Evolutionary conservation across 306 rosid genomes (phyloP).

Genomic region (Senna tora): DNA sequence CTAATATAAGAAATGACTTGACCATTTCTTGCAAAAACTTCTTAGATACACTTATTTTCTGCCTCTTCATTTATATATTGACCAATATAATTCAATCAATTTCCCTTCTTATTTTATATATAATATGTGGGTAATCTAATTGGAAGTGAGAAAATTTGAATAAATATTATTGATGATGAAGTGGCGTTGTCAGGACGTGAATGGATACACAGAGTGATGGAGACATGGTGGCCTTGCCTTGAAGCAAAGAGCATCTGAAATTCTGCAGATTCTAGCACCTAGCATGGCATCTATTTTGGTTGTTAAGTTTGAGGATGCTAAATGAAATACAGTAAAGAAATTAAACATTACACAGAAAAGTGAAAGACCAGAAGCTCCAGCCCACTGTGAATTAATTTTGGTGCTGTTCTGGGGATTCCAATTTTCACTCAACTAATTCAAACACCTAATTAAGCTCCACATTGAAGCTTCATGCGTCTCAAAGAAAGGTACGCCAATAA

Average conservation of each 20-base stretch:
- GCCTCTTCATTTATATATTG: too few species aligned
- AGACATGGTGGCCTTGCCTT: background rate
- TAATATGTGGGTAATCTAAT: too few species aligned
- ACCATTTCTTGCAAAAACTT: too few species aligned
- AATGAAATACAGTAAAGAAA: slow-evolving; percentile 12
- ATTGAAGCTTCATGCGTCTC: slow-evolving; percentile 66
- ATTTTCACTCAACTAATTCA: too few species aligned
- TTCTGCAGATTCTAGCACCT: slow-evolving; percentile 11
- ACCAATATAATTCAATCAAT: too few species aligned
- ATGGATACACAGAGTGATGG: background rate
- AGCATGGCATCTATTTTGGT: slow-evolving; percentile 25
- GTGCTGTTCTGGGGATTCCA: too few species aligned
- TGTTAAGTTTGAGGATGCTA: slow-evolving; percentile 17
- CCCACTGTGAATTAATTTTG: too few species aligned
- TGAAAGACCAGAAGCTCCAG: slow-evolving; percentile 27
- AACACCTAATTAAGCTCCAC: slow-evolving; percentile 21
- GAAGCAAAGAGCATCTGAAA: slow-evolving; percentile 1
- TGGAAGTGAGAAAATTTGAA: too few species aligned
- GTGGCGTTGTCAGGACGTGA: background rate
- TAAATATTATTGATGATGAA: too few species aligned
- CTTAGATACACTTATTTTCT: too few species aligned
- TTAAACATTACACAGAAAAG: background rate
- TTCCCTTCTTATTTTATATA: too few species aligned
- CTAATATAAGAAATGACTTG: too few species aligned
- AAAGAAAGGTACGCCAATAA: slow-evolving; percentile 85